These are phyloP conservation scores for Quillaja saponaria DNA, from an alignment of 306 rosid species.

Conservation along the genomic window DNA sequence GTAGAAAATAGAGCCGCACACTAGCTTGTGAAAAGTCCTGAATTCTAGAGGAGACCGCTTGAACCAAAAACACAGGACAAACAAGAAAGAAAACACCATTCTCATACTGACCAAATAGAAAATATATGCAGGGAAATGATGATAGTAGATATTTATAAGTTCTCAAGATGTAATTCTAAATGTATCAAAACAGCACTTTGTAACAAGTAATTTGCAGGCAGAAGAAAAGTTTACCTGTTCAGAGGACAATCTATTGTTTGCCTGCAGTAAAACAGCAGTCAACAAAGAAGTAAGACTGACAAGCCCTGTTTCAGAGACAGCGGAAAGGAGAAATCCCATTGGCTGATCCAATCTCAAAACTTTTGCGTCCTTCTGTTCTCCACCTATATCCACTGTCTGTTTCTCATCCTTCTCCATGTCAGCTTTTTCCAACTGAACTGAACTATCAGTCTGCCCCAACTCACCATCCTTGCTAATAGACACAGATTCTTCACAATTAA, in stretches of 20 bases:
- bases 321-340: slow-evolving; percentile 69
- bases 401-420: slow-evolving; percentile 51
- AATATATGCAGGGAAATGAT: no score
- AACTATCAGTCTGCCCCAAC: slow-evolving; percentile 44
- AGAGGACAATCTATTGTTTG: slow-evolving; percentile 84
- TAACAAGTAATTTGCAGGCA: no score
- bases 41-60: no score
- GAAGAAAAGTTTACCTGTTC: slow-evolving; percentile 72
- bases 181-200: no score
- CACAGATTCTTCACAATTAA: slow-evolving; percentile 40
- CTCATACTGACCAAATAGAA: no score
- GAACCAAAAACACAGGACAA: no score
- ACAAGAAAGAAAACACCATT: no score
- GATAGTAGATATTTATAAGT: no score
- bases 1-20: no score
- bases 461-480: slow-evolving; percentile 39
- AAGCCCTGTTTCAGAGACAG: slow-evolving; percentile 87
- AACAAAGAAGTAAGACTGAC: slow-evolving; percentile 93
- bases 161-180: no score
- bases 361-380: slow-evolving; percentile 49
- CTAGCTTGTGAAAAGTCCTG: no score
- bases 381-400: slow-evolving; percentile 32
- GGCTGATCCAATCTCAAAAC: slow-evolving; percentile 59
- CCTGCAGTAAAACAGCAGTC: slow-evolving; percentile 93
- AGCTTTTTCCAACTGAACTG: slow-evolving; percentile 38